Evolutionary conservation across 2,329 filamentous ascomycete genomes (phyloP), one percentile per base, ranked within the genome.

Genomic region (Emmonsiellopsis sp.): DNA sequence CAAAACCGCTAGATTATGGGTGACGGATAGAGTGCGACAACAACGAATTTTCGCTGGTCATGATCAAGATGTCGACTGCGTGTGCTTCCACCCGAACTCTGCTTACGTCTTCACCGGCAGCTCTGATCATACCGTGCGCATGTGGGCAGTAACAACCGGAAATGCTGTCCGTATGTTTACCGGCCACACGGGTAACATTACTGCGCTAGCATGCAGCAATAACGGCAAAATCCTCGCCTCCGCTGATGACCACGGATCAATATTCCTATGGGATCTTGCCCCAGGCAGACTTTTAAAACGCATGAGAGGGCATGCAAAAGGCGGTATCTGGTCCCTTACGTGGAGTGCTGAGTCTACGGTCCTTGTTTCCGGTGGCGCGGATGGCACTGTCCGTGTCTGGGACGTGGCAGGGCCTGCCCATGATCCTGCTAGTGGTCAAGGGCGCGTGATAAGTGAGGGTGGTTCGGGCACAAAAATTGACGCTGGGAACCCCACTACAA

Each of bases 31-130:
- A 59, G 91, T 94, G 43, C 90, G 90, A 26, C 87, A 90, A 9
- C 82, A 93, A 58, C 85, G 93, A 43, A 81, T 97, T 48, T 85
- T 96, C 58, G 88, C 92, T 2, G 93, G 93, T 1, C 93, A 98
- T 65, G 91, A 97, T 61, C 89, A 90, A 16, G 86, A 89, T 61
- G 88, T 96, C n/a, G 94, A 94, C 50, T 84, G 85, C 43, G 79
- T 96, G n/a, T 79, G 87, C 11, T 98, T 93, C 84, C 93, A 98
- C 64, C 89, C 92, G 0, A 98, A 98, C 66, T 89, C 89, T 15
- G 83, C 87, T 5, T 98, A 97, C 63, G 76, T 96, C 44, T 96
- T 98, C 70, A 96, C 93, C 0, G 90, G 87, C 3, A 94, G 89
- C 10, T 87, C 87, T 60, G 91, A 98, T 70, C 92, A 92, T 69